phyloP scores from a whole-genome alignment of 768 basidiomycete genomes.

The Russula ochroleuca region DNA sequence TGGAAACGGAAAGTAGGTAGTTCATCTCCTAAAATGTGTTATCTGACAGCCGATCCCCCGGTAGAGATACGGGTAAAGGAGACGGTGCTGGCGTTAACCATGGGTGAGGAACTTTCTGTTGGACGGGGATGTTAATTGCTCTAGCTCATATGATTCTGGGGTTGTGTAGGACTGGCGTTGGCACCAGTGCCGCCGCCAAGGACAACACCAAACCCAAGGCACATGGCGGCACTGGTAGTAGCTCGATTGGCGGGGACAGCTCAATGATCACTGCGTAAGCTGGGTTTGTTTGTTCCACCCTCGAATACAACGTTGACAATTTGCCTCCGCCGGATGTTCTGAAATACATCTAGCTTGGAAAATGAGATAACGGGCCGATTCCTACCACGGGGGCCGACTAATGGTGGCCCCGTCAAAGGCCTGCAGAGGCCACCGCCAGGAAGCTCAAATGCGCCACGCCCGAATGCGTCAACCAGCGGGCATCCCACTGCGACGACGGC shows the following conservation, averaged over 20 bases:
- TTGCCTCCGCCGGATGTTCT: not conserved
- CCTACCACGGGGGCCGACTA: not conserved
- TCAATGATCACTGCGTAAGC: not conserved
- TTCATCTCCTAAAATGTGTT: not conserved
- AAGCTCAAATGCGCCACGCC: not conserved
- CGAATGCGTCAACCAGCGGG: not conserved
- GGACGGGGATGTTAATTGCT: not conserved
- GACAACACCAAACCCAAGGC: not conserved
- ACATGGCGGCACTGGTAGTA: no score
- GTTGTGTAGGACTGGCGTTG: not conserved
- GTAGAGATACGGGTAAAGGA: not conserved
- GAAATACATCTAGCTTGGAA: not conserved
- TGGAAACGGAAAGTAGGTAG: not conserved
- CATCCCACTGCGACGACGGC: not conserved
- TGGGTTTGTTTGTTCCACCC: not conserved
- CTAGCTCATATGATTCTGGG: not conserved
- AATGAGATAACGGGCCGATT: not conserved
- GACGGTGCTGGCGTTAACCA: not conserved
- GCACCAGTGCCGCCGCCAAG: not conserved
- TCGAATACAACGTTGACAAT: not conserved
- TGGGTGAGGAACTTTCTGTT: not conserved
- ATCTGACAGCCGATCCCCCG: not conserved
- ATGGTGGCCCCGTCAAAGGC: not conserved
- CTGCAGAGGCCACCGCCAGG: not conserved
- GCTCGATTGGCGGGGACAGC: not conserved